Base-by-base conservation (phyloP, 2,329 filamentous ascomycete species). In the Sclerotiophoma versabilis region DNA sequence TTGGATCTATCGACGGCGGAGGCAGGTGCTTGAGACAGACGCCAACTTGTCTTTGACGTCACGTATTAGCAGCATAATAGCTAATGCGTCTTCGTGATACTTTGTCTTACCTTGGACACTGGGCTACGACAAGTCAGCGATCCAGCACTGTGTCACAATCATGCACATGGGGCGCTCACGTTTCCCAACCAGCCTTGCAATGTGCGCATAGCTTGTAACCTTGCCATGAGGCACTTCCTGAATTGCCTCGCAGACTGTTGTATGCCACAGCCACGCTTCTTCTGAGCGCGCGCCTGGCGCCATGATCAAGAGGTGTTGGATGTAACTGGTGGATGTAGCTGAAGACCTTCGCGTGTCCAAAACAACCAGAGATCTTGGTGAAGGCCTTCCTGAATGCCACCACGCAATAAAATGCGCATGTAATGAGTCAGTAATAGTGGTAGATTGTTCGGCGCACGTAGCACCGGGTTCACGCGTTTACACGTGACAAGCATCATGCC, bases 11-110 rank as follows among this genome's bases (percentile, higher is more conserved):
- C 64, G 73, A 76, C 38, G 67, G 62, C 45, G 80, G 49, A 71
- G 92, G 85, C 11, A 98, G 85, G 71, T 96, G 88, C 74, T 96
- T 97, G 22, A 98, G 84, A 74, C 90, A 96, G 39, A 95, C 82
- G 47, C 93, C 93, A 6, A 98, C 93, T 77, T 98, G 93, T 52
- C 93, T 78, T 63, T 58, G 60, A 65, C 62, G 63, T 66, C 69
- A 72, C 62, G 42, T 37, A 61, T 69, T 63, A 69, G 19, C 91
- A 76, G 96, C 92, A 69, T 38, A 36, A 37, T 38, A 45, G 30
- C 48, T 52, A 53, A 42, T 41, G 47, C 54, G 32, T 38, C 49
- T 41, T 50, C 57, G 54, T 48, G 52, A 37, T 49, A 11, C 47
- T 34, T 32, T 55, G 59, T 64, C 52, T 59, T 61, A 80, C 79